Base-by-base conservation (phyloP, 192 early-diverging fungal species). In the Umbelopsis isabellina region DNA sequence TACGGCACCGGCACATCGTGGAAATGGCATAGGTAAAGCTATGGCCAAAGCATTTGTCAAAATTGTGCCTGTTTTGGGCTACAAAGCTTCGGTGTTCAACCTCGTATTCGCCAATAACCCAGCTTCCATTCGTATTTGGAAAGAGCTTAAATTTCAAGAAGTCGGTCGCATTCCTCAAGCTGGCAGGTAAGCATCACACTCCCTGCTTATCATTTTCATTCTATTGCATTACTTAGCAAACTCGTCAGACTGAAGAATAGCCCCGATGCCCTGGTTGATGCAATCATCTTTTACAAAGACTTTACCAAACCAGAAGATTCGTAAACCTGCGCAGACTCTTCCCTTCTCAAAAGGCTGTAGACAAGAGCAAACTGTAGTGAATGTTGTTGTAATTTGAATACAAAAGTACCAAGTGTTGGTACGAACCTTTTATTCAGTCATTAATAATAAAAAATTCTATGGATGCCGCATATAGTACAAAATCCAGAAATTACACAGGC, bases 271-370 rank as follows among this genome's bases (percentile, higher is more conserved):
- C 83, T 74, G 33, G 87, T 90, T 2, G 90, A 92, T 81, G 92
- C 91, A 1, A 80, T 94, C 48, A 84, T 89, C 45, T 92, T 92
- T 73, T 84, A 94, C 69, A 90, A 91, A 71, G 92, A 94, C 68
- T 94, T 94, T 77, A 68, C 77, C 52, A 37, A 50, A 35, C 35
- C 66, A 21, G 69, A 69, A 8, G 48, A 27, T 35, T 16, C 27
- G 13, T 61, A 7, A 61, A 6, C 37, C 37, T 9, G 37, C 37
- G 6, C 37, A 2, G 37, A 41, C 0, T 41, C 6, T 41, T 6
- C 37, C 37, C 37, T 41, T 6, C 37, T 10, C 6, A 41, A 41
- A 4, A 41, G 37, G 6, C 37, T 5, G 1, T 41, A 6, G 7
- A 5, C 10, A 41, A 6, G 0, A 41, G 7, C 37, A 41, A 2